Percentiles rank a stretch among this genome's conserved stretches.
Conservation (phyloP, 2,329 filamentous ascomycete genomes). For the Ciborinia camelliae region DNA sequence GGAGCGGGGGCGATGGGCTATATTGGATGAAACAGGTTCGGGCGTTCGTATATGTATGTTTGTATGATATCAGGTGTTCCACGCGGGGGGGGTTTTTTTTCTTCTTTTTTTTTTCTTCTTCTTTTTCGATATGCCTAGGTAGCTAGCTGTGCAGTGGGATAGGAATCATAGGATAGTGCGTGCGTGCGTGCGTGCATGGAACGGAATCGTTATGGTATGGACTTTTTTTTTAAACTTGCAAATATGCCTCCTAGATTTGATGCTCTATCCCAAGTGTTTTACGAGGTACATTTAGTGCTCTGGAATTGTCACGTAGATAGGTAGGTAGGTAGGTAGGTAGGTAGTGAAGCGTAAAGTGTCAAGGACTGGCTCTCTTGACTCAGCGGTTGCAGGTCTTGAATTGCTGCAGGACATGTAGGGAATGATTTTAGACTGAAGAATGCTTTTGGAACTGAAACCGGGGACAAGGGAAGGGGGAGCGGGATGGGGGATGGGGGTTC, state of each 20-base stretch:
- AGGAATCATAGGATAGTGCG: constrained; percentile 7
- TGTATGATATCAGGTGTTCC: constrained; percentile 11
- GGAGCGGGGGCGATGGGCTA: neutral
- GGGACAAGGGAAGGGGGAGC: too few species aligned
- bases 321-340: too few species aligned
- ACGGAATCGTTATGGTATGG: neutral
- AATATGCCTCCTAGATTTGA: constrained; percentile 10
- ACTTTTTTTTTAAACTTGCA: too few species aligned
- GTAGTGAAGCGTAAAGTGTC: neutral
- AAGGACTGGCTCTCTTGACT: too few species aligned
- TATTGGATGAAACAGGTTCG: neutral
- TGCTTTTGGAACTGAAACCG: too few species aligned
- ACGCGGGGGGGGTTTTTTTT: neutral
- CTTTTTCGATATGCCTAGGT: neutral
- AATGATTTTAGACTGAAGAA: too few species aligned
- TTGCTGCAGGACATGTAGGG: neutral
- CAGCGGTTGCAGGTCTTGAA: neutral
- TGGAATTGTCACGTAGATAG: too few species aligned
- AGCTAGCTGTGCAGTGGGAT: neutral
- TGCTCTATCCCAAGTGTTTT: neutral
- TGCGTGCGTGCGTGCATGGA: neutral
- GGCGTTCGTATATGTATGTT: neutral
- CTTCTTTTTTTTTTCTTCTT: too few species aligned
- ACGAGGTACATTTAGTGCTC: neutral
- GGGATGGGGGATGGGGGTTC: too few species aligned